These are phyloP conservation scores for Rhodotorula taiwanensis DNA, from an alignment of 768 basidiomycete species.

Conservation along the genomic window DNA sequence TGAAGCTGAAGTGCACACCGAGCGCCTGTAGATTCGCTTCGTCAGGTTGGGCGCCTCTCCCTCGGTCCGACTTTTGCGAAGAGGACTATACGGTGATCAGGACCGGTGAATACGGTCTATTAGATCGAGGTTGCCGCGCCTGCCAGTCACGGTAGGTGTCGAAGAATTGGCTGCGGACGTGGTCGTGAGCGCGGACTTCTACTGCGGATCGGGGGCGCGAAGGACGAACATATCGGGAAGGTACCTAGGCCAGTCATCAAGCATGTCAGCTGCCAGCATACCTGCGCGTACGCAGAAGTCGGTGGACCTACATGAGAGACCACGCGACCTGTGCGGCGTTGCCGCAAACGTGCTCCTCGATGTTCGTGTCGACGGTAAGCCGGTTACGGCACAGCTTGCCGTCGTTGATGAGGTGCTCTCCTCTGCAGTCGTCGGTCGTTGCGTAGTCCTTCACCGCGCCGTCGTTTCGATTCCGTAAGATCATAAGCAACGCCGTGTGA, in stretches of 20 bases:
- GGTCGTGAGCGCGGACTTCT: too few species aligned
- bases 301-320: neutral
- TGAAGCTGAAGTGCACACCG: neutral
- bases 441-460: constrained; percentile 3
- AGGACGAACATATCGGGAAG: too few species aligned
- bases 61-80: too few species aligned
- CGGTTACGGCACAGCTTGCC: neutral
- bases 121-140: neutral
- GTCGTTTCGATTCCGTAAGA: constrained; percentile 6
- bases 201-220: too few species aligned
- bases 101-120: neutral
- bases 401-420: constrained; percentile 17
- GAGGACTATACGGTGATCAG: neutral
- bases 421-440: constrained; percentile 1
- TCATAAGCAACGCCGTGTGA: constrained; percentile 10
- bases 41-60: neutral
- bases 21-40: neutral
- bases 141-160: neutral
- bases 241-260: too few species aligned
- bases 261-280: too few species aligned
- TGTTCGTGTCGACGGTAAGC: neutral
- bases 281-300: too few species aligned
- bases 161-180: too few species aligned
- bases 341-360: neutral
- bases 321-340: neutral